Base-by-base conservation (phyloP, 768 basidiomycete genomes). In the Suillus bovinus region DNA sequence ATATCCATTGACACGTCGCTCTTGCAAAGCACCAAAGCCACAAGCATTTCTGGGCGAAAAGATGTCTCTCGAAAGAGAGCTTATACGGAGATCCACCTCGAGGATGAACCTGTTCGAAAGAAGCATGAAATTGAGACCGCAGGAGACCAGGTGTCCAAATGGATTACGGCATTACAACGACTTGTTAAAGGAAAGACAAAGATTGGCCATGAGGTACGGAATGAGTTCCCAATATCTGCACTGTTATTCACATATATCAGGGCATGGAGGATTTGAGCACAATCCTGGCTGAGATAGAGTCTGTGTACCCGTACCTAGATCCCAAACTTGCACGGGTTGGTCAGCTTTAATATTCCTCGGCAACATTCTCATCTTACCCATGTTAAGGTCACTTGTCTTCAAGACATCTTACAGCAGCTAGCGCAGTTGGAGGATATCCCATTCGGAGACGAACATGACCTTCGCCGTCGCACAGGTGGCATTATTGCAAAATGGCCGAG, bases 261-360 rank as follows among this genome's bases (percentile, higher is more conserved):
- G 69, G 63, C 22, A 62, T 74, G 16, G 69, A 74, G 31, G 52
- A 56, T 13, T 38, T 76, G 59, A 74, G 74, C 54, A 60, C 71
- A 58, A 49, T 66, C 33, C 66, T 74, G 27, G 72, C 72, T 4
- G 70, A 76, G 58, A 70, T 74, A 53, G 74, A 76, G 36, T 74
- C 73, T 10, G 44, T 64, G 13, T 71, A 65, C 42, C 64, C 57
- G 5, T 34, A 27, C 20, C 54, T 70, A 14, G 61, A 67, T 38
- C 53, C 34, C 8, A 59, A 24, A 29, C 11, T 34, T 42, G 24
- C 58, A 20, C 20, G 39, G 64, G 73, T 76, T 17, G 54, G 72
- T 68, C 41, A 16, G 16, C 46, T 27, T 13, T 16, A n/a, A 31
- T 49, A 17, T 20, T 33, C 33, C 5, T 0, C 24, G 14, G 59